Conservation (phyloP, 2,329 filamentous ascomycete species). For the Fusarium pseudonygamai region DNA sequence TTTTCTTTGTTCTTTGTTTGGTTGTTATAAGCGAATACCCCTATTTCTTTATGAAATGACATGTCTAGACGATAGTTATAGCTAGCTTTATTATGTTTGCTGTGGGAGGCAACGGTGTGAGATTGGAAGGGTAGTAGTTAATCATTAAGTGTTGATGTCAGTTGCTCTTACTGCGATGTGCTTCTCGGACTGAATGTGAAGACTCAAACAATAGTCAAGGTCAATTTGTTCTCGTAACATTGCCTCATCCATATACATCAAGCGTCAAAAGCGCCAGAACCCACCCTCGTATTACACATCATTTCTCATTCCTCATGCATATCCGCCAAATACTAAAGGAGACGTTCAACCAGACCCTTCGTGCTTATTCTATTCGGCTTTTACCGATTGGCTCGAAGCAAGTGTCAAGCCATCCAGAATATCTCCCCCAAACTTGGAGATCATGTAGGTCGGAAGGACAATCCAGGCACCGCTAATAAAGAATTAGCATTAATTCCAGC, state of each 20-base stretch:
- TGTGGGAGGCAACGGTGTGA: not conserved
- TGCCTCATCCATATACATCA: not conserved
- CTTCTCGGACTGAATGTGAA: not conserved
- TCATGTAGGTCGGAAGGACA: conserved; percentile 62
- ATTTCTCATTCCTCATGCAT: conserved; percentile 11
- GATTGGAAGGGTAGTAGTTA: not conserved
- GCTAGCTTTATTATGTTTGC: conserved; percentile 25
- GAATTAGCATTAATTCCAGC: not conserved
- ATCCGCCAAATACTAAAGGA: not conserved
- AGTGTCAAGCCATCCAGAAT: conserved; percentile 57
- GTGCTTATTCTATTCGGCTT: not conserved
- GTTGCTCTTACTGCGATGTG: not conserved
- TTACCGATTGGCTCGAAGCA: conserved; percentile 47
- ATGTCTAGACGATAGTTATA: conserved; percentile 25
- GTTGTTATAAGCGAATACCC: conserved; percentile 40
- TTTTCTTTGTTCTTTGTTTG: not conserved
- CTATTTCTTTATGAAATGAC: conserved; percentile 31
- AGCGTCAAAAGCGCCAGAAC: not conserved
- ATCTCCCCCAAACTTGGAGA: conserved; percentile 58
- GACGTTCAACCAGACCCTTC: accelerated
- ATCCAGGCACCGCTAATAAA: conserved; percentile 63
- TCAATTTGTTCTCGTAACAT: not conserved
- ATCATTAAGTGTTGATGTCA: not conserved
- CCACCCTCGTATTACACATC: not conserved
- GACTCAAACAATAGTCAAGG: not conserved